These are phyloP conservation scores for Avena atlantica DNA, from an alignment of 176 grass and related monocot genomes.

Conservation along the genomic window DNA sequence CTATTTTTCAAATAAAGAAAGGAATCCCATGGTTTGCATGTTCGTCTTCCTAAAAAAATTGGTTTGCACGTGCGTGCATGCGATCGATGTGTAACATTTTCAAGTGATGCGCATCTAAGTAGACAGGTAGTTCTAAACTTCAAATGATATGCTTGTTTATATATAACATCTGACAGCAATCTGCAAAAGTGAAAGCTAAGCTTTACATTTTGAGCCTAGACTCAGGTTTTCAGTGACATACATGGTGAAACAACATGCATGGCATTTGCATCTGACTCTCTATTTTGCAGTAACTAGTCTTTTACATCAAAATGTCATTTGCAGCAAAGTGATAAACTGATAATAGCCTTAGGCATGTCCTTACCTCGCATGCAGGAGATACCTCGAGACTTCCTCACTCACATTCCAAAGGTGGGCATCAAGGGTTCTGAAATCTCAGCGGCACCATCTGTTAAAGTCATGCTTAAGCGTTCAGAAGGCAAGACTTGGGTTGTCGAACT, in stretches of 20 bases:
- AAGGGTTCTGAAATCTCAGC: background rate
- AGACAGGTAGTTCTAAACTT: background rate
- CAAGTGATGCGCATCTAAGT: background rate
- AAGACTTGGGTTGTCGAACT: conserved; percentile 56
- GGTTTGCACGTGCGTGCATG: conserved; percentile 8
- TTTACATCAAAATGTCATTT: conserved; percentile 13
- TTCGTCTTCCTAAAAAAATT: background rate
- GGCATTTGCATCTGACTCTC: conserved; percentile 22
- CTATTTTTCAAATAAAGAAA: background rate
- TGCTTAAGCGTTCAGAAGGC: conserved; percentile 47
- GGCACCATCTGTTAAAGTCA: conserved; percentile 16
- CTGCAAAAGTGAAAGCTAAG: background rate
- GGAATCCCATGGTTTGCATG: background rate
- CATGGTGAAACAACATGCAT: background rate
- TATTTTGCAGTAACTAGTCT: background rate
- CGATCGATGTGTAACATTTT: background rate
- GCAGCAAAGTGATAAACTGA: background rate
- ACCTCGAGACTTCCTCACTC: conserved; percentile 50
- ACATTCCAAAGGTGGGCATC: conserved; percentile 36
- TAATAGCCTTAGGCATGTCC: background rate
- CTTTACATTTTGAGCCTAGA: background rate
- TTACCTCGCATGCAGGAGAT: conserved; percentile 51
- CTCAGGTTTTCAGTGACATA: background rate
- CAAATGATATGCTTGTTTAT: background rate
- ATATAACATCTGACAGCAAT: background rate